phyloP scores from a whole-genome alignment of 2,329 filamentous ascomycete genomes.

The Fonsecaea pedrosoi region DNA sequence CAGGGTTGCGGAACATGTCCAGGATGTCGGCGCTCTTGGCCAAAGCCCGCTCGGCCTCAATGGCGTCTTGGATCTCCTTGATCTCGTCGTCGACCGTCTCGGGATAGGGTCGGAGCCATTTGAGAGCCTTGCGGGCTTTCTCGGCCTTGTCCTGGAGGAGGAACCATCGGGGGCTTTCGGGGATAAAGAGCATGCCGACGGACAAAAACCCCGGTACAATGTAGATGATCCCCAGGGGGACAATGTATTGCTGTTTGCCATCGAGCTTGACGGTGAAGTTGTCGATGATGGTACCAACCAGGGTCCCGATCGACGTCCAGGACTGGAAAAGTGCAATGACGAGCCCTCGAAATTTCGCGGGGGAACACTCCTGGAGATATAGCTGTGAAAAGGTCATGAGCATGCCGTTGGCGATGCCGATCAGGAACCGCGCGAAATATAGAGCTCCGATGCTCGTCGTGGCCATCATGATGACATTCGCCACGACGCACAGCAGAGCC shows the following conservation, averaged over 20 bases:
- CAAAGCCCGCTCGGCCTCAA: slow-evolving; percentile 46
- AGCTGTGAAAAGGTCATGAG: slow-evolving; percentile 64
- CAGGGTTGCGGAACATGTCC: slow-evolving; percentile 59
- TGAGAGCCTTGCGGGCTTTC: slow-evolving; percentile 45
- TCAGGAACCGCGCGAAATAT: slow-evolving; percentile 62
- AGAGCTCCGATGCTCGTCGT: slow-evolving; percentile 61
- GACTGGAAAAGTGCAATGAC: slow-evolving; percentile 58
- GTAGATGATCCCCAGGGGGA: slow-evolving; percentile 46
- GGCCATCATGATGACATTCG: slow-evolving; percentile 66
- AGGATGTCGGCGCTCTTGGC: slow-evolving; percentile 49
- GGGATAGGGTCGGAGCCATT: slow-evolving; percentile 47
- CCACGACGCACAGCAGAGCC: slow-evolving; percentile 57
- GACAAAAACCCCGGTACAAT: slow-evolving; percentile 42
- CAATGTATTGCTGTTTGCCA: slow-evolving; percentile 48
- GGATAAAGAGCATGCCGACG: slow-evolving; percentile 44
- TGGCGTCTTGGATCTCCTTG: slow-evolving; percentile 46
- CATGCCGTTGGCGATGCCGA: slow-evolving; percentile 64
- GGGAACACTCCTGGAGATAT: slow-evolving; percentile 59
- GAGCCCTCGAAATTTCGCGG: slow-evolving; percentile 58
- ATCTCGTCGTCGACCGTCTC: slow-evolving; percentile 46
- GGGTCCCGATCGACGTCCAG: slow-evolving; percentile 53
- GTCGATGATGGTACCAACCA: slow-evolving; percentile 56
- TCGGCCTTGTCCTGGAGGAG: slow-evolving; percentile 43
- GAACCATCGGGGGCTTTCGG: slow-evolving; percentile 46
- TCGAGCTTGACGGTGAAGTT: slow-evolving; percentile 51